A percentile compares a stretch with the other conserved stretches of the same genome.
These are phyloP conservation scores for Oligophagozyma castellii DNA, from an alignment of 1,139 yeast species.

Conservation along the genomic window DNA sequence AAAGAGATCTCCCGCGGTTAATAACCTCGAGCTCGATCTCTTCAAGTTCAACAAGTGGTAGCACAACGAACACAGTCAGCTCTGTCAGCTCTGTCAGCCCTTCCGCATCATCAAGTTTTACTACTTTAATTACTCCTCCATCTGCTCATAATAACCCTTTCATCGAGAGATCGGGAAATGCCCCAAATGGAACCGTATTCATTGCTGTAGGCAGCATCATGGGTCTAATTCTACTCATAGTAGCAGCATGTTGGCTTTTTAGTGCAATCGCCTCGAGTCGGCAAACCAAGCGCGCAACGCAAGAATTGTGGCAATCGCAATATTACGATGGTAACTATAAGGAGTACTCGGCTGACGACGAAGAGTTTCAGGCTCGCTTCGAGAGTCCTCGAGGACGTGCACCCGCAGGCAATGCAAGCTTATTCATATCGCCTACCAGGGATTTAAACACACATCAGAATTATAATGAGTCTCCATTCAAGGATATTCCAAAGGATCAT, in stretches of 20 bases:
- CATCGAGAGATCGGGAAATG: slow-evolving; percentile 31
- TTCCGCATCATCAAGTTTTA: slow-evolving; percentile 14
- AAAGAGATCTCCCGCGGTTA: too few species aligned
- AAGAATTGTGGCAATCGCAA: slow-evolving; percentile 1
- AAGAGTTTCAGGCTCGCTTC: too few species aligned
- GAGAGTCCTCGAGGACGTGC: too few species aligned
- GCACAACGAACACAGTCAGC: not conserved
- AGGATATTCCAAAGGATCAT: too few species aligned
- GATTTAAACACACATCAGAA: too few species aligned
- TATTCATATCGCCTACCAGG: slow-evolving; percentile 66
- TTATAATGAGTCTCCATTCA: too few species aligned
- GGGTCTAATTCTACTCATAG: slow-evolving; percentile 28
- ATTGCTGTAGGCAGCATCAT: slow-evolving; percentile 64
- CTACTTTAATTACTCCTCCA: slow-evolving; percentile 21
- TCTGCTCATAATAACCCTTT: slow-evolving; percentile 44
- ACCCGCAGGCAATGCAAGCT: slow-evolving; percentile 19
- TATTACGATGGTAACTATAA: too few species aligned
- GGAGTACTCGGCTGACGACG: too few species aligned
- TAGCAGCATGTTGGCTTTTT: slow-evolving; percentile 15
- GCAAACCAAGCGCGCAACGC: slow-evolving; percentile 3
- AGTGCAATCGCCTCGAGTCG: slow-evolving; percentile 4
- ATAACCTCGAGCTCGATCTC: not conserved
- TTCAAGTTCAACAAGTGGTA: not conserved
- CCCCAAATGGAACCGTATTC: slow-evolving; percentile 66
- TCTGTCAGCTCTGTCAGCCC: slow-evolving; percentile 1